A percentile compares a stretch with the other conserved stretches of the same genome.
Evolutionary conservation across 1,139 yeast species (phyloP).

Genomic region (Candida tetrigidarum): DNA sequence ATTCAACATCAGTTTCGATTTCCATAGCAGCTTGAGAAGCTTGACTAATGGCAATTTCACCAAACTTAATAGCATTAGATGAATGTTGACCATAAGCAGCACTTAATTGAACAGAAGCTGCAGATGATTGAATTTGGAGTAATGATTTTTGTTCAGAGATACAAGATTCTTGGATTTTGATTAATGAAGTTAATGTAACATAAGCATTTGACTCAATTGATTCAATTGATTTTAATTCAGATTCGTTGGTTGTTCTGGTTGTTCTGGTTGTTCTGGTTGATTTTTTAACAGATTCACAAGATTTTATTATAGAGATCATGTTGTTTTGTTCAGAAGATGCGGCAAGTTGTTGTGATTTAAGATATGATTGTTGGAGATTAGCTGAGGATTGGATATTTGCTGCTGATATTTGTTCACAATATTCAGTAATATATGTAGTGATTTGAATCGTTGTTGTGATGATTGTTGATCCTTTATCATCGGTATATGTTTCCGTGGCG

Average conservation of each 20-base stretch:
- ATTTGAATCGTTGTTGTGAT: slow-evolving; percentile 9
- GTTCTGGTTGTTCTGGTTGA: slow-evolving; percentile 14
- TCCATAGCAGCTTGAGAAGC: slow-evolving; percentile 14
- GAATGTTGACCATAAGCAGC: slow-evolving; percentile 13
- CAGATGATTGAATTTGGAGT: slow-evolving; percentile 13
- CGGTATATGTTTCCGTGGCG: slow-evolving; percentile 6
- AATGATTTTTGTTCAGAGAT: slow-evolving; percentile 12
- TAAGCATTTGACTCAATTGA: slow-evolving; percentile 13
- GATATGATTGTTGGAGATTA: slow-evolving; percentile 9
- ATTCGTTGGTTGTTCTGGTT: slow-evolving; percentile 14
- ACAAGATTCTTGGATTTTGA: slow-evolving; percentile 8
- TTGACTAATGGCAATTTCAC: slow-evolving; percentile 12
- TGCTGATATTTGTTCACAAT: slow-evolving; percentile 12
- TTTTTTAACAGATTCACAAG: slow-evolving; percentile 17
- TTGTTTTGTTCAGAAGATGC: slow-evolving; percentile 10
- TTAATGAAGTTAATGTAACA: slow-evolving; percentile 10
- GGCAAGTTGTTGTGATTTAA: slow-evolving; percentile 13
- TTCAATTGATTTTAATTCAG: slow-evolving; percentile 9
- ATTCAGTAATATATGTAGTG: slow-evolving; percentile 10
- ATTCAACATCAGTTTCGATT: slow-evolving; percentile 6
- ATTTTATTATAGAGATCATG: slow-evolving; percentile 14
- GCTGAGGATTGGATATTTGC: slow-evolving; percentile 14
- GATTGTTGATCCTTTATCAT: slow-evolving; percentile 7
- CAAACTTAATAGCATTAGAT: slow-evolving; percentile 11
- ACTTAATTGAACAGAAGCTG: slow-evolving; percentile 15